Percentiles rank a stretch among this genome's conserved stretches.
Conservation (phyloP, 2,329 filamentous ascomycete species). For the Hypoxylon sp. region DNA sequence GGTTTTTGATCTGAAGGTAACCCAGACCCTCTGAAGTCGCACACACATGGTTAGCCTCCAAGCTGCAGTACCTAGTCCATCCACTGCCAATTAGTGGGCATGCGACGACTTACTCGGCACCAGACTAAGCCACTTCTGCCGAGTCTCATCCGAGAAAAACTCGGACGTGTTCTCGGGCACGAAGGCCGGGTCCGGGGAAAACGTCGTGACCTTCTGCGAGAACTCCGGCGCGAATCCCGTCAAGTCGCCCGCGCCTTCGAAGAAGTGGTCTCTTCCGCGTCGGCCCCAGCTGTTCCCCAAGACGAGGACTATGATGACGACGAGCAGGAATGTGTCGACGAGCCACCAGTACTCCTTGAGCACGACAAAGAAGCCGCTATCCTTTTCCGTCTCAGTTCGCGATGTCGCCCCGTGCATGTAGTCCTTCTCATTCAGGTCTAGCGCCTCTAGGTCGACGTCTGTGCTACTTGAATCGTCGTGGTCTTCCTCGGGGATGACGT, state of each 20-base stretch:
- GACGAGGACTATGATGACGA: constrained; percentile 57
- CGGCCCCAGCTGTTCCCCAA: constrained; percentile 51
- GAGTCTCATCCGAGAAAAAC: constrained; percentile 57
- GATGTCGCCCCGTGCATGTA: constrained; percentile 46
- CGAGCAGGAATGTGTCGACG: constrained; percentile 56
- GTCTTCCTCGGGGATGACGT: constrained; percentile 44
- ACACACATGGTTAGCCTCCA: constrained; percentile 4
- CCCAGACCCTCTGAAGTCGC: constrained; percentile 56
- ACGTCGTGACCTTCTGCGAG: constrained; percentile 58
- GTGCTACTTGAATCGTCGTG: constrained; percentile 49
- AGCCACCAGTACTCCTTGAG: constrained; percentile 51
- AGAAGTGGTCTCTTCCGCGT: constrained; percentile 43
- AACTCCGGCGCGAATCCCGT: constrained; percentile 60
- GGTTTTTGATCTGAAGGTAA: constrained; percentile 57
- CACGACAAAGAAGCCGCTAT: constrained; percentile 36
- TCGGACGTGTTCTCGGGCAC: constrained; percentile 58
- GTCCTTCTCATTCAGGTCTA: constrained; percentile 52
- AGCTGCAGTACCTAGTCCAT: not conserved
- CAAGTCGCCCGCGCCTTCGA: constrained; percentile 57
- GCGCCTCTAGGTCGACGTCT: constrained; percentile 49
- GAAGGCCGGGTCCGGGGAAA: constrained; percentile 57
- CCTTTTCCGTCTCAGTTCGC: constrained; percentile 24
- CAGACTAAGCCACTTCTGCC: constrained; percentile 57
- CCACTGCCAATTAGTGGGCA: not conserved
- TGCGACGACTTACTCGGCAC: constrained; percentile 55